Evolutionary conservation across 768 basidiomycete genomes (phyloP).

Genomic region (Tylopilus balloui): DNA sequence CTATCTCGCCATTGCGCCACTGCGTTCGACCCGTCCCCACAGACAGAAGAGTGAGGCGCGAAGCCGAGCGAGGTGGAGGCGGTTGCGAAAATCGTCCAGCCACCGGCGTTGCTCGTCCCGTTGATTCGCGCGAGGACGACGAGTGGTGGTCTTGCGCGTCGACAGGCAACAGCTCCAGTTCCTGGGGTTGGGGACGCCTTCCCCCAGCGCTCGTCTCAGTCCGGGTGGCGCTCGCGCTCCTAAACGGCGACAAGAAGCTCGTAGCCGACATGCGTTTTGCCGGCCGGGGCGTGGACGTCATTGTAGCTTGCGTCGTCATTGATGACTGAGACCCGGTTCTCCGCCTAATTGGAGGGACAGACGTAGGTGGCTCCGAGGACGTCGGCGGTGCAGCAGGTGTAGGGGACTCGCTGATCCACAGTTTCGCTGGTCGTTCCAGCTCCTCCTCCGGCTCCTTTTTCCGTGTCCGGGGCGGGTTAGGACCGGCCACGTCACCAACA

Average conservation of each 20-base stretch:
- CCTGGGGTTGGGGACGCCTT: conserved; percentile 7
- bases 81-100: conserved; percentile 12
- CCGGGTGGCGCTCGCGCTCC: conserved; percentile 10
- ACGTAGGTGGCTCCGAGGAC: conserved; percentile 2
- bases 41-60: conserved; percentile 25
- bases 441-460: conserved; percentile 20
- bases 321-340: conserved; percentile 28
- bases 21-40: conserved; percentile 13
- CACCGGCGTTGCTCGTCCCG: conserved; percentile 10
- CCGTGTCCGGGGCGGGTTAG: conserved; percentile 25
- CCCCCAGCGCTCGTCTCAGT: conserved; percentile 12
- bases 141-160: conserved; percentile 22
- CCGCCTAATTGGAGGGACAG: conserved; percentile 7
- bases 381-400: not conserved
- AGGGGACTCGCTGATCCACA: conserved; percentile 15
- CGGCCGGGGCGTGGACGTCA: conserved; percentile 13
- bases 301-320: conserved; percentile 11
- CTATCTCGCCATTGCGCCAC: conserved; percentile 25
- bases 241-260: conserved; percentile 29
- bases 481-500: conserved; percentile 52
- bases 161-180: conserved; percentile 24
- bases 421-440: conserved; percentile 24
- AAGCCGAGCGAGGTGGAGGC: conserved; percentile 14
- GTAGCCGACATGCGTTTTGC: conserved; percentile 27
- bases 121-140: conserved; percentile 16